Evolutionary conservation across 2,329 filamentous ascomycete genomes (phyloP).

Genomic region (Didymella lethalis): DNA sequence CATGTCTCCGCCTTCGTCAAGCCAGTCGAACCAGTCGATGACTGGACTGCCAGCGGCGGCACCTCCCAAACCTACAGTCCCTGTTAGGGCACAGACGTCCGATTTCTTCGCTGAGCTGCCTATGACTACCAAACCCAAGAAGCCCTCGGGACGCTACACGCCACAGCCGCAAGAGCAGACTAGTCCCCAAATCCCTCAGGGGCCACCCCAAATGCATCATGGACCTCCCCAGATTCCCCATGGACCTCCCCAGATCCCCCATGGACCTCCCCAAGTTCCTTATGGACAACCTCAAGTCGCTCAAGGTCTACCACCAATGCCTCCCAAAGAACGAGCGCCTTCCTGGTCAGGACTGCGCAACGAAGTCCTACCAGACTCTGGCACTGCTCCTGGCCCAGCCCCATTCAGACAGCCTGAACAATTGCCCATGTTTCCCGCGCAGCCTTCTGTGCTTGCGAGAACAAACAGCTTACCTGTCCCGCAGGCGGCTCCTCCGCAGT

Average conservation of each 20-base stretch:
- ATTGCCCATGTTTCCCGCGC: constrained; percentile 48
- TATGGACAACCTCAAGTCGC: constrained; percentile 35
- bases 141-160: constrained; percentile 50
- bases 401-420: constrained; percentile 54
- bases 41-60: constrained; percentile 36
- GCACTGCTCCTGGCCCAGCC: constrained; percentile 27
- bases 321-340: constrained; percentile 46
- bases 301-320: constrained; percentile 34
- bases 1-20: constrained; percentile 53
- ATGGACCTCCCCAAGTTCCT: constrained; percentile 40
- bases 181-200: constrained; percentile 38
- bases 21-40: constrained; percentile 47
- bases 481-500: constrained; percentile 38
- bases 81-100: constrained; percentile 41
- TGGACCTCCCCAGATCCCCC: constrained; percentile 36
- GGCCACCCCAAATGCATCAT: constrained; percentile 35
- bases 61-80: constrained; percentile 38
- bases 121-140: constrained; percentile 52
- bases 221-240: constrained; percentile 29
- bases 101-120: constrained; percentile 61
- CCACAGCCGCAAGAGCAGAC: constrained; percentile 43
- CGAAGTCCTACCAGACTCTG: constrained; percentile 43
- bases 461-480: constrained; percentile 46
- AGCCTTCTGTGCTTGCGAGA: constrained; percentile 41
- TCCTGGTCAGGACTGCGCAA: constrained; percentile 49